These are phyloP conservation scores for Allantophomopsis cytisporea DNA, from an alignment of 2,329 filamentous ascomycete species.

Conservation along the genomic window DNA sequence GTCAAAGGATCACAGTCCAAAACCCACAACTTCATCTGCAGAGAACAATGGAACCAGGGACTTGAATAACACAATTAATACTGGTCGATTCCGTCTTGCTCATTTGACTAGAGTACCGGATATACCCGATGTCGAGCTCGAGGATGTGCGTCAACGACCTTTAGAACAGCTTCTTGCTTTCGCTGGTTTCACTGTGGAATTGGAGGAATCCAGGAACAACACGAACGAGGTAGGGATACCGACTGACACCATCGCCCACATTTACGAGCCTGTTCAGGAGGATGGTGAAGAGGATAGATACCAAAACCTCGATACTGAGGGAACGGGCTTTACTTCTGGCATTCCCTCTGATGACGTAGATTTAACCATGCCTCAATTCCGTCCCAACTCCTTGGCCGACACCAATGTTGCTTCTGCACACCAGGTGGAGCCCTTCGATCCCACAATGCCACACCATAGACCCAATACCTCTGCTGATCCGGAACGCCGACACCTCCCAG, in stretches of 20 bases:
- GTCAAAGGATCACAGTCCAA: not conserved
- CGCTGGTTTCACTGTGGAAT: slow-evolving; percentile 13
- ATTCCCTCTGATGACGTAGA: slow-evolving; percentile 24
- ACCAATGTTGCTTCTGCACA: slow-evolving; percentile 2
- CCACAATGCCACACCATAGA: slow-evolving; percentile 9
- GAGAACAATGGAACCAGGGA: slow-evolving; percentile 1
- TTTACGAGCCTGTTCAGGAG: too few species aligned
- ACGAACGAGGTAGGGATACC: slow-evolving; percentile 14
- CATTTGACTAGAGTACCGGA: slow-evolving; percentile 5
- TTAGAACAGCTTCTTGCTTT: slow-evolving; percentile 13
- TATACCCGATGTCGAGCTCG: slow-evolving; percentile 13
- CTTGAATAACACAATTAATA: not conserved
- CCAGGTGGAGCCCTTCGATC: not conserved
- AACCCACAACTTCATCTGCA: not conserved
- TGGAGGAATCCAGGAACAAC: slow-evolving; percentile 7
- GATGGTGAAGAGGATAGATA: not conserved
- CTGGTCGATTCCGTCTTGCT: not conserved
- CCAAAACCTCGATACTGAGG: not conserved
- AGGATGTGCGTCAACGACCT: slow-evolving; percentile 13
- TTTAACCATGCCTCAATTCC: slow-evolving; percentile 55
- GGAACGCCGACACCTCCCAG: not conserved
- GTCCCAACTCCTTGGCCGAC: slow-evolving; percentile 33
- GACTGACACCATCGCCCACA: not conserved
- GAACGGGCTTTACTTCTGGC: slow-evolving; percentile 1
- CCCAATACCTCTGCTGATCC: slow-evolving; percentile 3